Evolutionary conservation across 2,329 filamentous ascomycete species (phyloP).

Genomic region (Samsoniella hepiali): DNA sequence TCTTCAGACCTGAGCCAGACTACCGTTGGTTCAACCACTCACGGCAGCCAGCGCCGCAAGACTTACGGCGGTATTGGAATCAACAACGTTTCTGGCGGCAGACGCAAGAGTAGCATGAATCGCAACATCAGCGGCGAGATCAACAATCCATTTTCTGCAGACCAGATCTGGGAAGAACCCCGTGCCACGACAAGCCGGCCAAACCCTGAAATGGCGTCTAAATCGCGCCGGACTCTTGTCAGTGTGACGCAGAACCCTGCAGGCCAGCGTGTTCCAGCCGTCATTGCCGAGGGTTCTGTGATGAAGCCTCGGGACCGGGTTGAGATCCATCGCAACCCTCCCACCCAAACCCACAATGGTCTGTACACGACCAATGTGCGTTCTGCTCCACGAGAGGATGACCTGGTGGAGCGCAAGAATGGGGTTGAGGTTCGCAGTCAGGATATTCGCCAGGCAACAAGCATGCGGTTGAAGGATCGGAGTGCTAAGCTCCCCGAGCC

Average conservation of each 20-base stretch:
- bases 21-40: conserved; percentile 18
- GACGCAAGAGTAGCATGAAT: conserved; percentile 63
- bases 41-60: conserved; percentile 32
- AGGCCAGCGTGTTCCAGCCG: neutral
- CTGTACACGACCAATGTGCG: conserved; percentile 68
- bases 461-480: conserved; percentile 81
- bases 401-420: conserved; percentile 62
- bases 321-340: conserved; percentile 82
- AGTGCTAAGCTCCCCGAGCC: conserved; percentile 85
- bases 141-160: conserved; percentile 65
- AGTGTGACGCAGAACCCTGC: conserved; percentile 32
- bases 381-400: conserved; percentile 31
- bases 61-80: conserved; percentile 40
- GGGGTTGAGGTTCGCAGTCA: conserved; percentile 80
- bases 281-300: conserved; percentile 32
- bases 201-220: conserved; percentile 31
- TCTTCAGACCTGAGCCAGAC: conserved; percentile 13
- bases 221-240: conserved; percentile 32
- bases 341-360: conserved; percentile 77
- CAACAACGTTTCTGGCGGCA: conserved; percentile 37
- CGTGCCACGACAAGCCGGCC: conserved; percentile 38
- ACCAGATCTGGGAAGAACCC: conserved; percentile 88
- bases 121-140: conserved; percentile 69
- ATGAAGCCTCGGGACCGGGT: conserved; percentile 47
- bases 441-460: conserved; percentile 86